Evolutionary conservation across 371 early-diverging fungal genomes (phyloP).

Genomic region (Nematocida ausubeli): DNA sequence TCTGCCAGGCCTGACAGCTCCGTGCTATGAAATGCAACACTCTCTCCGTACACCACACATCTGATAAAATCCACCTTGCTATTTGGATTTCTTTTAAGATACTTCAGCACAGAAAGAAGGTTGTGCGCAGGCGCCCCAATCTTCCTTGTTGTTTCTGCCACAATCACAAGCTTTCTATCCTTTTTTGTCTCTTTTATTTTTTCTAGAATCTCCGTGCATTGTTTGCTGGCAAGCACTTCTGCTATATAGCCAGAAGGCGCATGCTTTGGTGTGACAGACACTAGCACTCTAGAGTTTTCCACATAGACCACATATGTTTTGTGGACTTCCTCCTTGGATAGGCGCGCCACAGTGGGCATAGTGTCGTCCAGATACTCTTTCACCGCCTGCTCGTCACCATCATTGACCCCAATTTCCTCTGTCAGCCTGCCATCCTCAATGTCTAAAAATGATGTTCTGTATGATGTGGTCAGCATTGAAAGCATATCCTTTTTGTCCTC

Average conservation of each 20-base stretch:
- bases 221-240: neutral
- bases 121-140: constrained; percentile 24
- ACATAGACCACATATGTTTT: constrained; percentile 43
- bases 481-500: constrained; percentile 19
- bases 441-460: neutral
- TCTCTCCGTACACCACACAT: constrained; percentile 38
- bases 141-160: constrained; percentile 44
- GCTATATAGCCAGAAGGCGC: constrained; percentile 30
- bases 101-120: constrained; percentile 10
- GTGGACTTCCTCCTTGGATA: neutral
- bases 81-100: constrained; percentile 24
- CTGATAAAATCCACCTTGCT: constrained; percentile 26
- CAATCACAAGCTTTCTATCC: constrained; percentile 28
- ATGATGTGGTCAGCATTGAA: constrained; percentile 8
- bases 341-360: neutral
- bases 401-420: neutral
- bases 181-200: neutral
- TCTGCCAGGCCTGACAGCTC: constrained; percentile 37
- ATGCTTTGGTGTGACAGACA: neutral
- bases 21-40: constrained; percentile 13
- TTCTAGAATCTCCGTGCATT: constrained; percentile 9
- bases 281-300: constrained; percentile 21
- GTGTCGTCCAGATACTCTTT: constrained; percentile 49
- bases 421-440: neutral
- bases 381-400: neutral